These are phyloP conservation scores for Paramyrothecium sp. DNA, from an alignment of 2,329 filamentous ascomycete species.

Conservation along the genomic window DNA sequence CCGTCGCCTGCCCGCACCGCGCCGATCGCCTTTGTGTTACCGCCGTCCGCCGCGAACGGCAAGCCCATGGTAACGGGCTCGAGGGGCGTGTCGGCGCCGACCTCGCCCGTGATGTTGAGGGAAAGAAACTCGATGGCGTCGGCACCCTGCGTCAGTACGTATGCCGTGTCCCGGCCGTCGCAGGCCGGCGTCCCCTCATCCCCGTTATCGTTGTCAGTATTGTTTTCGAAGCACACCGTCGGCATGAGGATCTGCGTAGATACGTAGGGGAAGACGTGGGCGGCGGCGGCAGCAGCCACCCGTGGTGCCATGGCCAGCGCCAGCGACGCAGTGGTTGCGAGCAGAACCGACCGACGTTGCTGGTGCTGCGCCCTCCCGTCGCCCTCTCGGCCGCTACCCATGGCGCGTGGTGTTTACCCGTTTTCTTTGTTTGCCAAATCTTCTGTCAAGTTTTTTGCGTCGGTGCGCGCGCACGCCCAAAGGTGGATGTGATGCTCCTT, in stretches of 20 bases:
- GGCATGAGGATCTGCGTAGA: slow-evolving; percentile 70
- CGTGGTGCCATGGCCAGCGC: neutral
- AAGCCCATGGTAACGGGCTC: slow-evolving; percentile 54
- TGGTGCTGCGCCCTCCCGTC: neutral
- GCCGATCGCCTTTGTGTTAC: slow-evolving; percentile 58
- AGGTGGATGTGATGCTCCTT: neutral
- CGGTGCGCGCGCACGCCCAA: neutral
- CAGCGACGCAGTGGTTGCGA: neutral
- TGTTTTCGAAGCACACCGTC: slow-evolving; percentile 34
- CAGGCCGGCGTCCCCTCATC: slow-evolving; percentile 21
- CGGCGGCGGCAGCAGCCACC: slow-evolving; percentile 19
- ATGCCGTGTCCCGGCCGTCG: slow-evolving; percentile 52
- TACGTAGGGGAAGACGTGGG: slow-evolving; percentile 67
- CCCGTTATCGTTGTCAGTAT: slow-evolving; percentile 11
- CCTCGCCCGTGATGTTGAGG: slow-evolving; percentile 60
- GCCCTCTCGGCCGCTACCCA: neutral
- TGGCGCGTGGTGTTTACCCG: neutral
- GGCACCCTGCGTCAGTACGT: slow-evolving; percentile 62
- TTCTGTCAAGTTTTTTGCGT: neutral
- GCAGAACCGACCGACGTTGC: neutral
- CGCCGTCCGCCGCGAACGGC: slow-evolving; percentile 58
- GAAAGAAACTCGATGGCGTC: slow-evolving; percentile 54
- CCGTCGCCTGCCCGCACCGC: slow-evolving; percentile 67
- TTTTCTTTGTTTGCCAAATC: neutral
- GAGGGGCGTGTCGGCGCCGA: slow-evolving; percentile 47